Base-by-base conservation (phyloP, 1,139 yeast species). In the Debaryomyces sp. region DNA sequence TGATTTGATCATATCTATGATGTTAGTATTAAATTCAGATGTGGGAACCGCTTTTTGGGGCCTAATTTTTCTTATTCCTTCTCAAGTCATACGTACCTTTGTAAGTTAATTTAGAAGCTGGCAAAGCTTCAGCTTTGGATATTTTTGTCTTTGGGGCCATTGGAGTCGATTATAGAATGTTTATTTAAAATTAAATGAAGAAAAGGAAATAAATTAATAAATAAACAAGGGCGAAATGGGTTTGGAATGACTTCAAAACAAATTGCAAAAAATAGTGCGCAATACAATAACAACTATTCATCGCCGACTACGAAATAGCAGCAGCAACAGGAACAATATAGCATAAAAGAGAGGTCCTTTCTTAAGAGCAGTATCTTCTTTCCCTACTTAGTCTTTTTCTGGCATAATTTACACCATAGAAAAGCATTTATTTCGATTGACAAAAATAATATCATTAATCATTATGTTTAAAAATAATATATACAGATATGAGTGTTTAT, bases 1-100 rank as follows among this genome's bases (percentile, higher is more conserved):
- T 52, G 87, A 83, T 61, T 80, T 80, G 67, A 90, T 88, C 84
- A 89, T 80, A 52, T 88, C 96, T 84, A 62, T 5, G 12, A 45
- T 3, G 62, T 60, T 60, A 62, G 62, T 57, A 55, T 41, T 36
- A 5, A 15, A 17, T 44, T 35, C 24, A 35, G 13, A 17, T 5
- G 4, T 35, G 38, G 5, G 38, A n/a, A 10, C 38, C 23, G n/a
- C 13, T 35, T 35, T 35, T 35, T 18, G 38, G 38, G 38, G 12
- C 21, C 26, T 34, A 35, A 35, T 45, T 34, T 35, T 29, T 24
- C 22, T 12, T 4, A 10, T n/a, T 27, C 9, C 40, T 39, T 36
- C 29, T 23, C 23, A 17, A n/a, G 4, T 24, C 33, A 12, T 21
- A 73, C 82, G 52, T 70, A 78, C 83, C 84, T 63, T 76, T 79